phyloP scores from a whole-genome alignment of 768 basidiomycete genomes.

The Kwoniella botswanensis region DNA sequence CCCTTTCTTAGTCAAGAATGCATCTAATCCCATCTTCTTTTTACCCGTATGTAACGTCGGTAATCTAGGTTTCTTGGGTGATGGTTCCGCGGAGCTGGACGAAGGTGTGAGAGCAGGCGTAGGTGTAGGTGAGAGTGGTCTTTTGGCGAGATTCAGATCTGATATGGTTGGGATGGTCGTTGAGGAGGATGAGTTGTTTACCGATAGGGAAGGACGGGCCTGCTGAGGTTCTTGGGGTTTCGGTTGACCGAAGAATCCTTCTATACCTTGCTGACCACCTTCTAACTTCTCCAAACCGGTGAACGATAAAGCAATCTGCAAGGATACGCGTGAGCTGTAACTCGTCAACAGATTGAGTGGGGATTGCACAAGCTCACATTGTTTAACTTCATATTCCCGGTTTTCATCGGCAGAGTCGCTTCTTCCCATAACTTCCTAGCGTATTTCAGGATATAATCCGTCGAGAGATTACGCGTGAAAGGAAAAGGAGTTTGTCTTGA shows the following conservation, averaged over 20 bases:
- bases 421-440: conserved; percentile 88
- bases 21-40: conserved; percentile 41
- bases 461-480: conserved; percentile 72
- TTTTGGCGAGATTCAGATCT: not conserved
- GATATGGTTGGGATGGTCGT: conserved; percentile 3
- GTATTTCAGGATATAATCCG: conserved; percentile 74
- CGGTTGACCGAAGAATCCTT: conserved; percentile 74
- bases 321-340: not conserved
- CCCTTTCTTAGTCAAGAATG: conserved; percentile 17
- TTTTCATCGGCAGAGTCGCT: conserved; percentile 66
- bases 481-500: conserved; percentile 90
- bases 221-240: not conserved
- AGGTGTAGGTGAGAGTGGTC: conserved; percentile 13
- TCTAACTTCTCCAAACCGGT: conserved; percentile 52
- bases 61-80: conserved; percentile 45
- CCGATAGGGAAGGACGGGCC: not conserved
- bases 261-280: conserved; percentile 81
- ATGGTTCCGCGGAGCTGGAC: conserved; percentile 25
- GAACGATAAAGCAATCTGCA: conserved; percentile 52
- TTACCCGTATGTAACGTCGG: conserved; percentile 45
- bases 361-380: conserved; percentile 60
- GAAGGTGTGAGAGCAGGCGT: not conserved
- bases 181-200: not conserved
- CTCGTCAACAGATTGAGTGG: not conserved
- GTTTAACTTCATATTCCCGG: conserved; percentile 67